Evolutionary conservation across 768 basidiomycete genomes (phyloP).

Genomic region (Kwoniella newhampshirensis): DNA sequence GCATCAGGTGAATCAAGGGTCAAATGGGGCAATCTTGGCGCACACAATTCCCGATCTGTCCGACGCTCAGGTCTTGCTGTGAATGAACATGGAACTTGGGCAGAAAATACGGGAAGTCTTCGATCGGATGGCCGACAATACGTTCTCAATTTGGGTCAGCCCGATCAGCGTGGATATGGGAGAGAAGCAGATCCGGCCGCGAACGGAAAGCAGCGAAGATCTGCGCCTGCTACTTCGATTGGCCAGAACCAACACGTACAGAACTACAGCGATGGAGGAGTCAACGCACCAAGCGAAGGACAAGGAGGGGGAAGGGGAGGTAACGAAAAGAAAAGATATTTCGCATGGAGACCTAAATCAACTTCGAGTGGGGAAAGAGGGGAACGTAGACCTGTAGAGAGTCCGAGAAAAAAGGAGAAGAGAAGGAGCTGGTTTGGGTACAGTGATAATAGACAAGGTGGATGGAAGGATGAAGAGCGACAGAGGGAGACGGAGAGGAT

Average conservation of each 20-base stretch:
- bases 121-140: no score
- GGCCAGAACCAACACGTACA: no score
- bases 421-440: slow-evolving; percentile 4
- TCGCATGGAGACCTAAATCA: slow-evolving; percentile 7
- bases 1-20: background rate
- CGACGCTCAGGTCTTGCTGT: background rate
- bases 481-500: background rate
- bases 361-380: background rate
- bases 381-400: slow-evolving; percentile 1
- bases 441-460: background rate
- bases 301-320: no score
- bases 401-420: slow-evolving; percentile 4
- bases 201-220: no score
- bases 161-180: no score
- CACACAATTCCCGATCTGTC: background rate
- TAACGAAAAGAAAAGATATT: slow-evolving; percentile 18
- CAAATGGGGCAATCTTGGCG: background rate
- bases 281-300: no score
- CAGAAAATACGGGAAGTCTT: no score
- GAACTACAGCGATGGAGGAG: no score
- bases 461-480: slow-evolving; percentile 10
- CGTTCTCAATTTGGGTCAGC: no score
- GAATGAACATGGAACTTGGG: background rate
- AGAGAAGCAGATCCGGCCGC: no score
- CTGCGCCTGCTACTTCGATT: no score